Evolutionary conservation across 2,329 filamentous ascomycete species (phyloP).

Genomic region (Metarhizium robertsii): DNA sequence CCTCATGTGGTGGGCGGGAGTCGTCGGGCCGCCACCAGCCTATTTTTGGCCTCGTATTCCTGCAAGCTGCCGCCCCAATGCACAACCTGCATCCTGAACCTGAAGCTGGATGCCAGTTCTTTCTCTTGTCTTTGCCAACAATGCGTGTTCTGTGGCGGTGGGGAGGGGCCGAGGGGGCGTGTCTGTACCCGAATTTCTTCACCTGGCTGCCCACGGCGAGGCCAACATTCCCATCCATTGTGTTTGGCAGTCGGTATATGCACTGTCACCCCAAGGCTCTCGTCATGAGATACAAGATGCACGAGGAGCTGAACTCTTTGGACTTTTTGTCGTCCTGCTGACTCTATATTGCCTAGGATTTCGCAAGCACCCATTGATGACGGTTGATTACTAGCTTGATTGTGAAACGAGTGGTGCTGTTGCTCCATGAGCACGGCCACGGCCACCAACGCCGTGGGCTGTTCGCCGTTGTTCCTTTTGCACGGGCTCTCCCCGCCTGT

Average conservation of each 20-base stretch:
- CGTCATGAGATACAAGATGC: neutral
- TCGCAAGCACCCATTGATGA: too few species aligned
- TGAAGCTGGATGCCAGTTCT: slow-evolving; percentile 4
- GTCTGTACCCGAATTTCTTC: neutral
- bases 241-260: neutral
- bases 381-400: too few species aligned
- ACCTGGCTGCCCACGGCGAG: neutral
- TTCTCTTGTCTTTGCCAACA: neutral
- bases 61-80: slow-evolving; percentile 4
- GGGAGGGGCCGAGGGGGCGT: neutral
- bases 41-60: slow-evolving; percentile 10
- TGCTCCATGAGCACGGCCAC: too few species aligned
- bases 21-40: neutral
- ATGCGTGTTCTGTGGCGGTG: neutral
- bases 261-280: neutral
- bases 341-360: too few species aligned
- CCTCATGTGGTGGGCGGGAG: neutral
- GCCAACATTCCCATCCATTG: neutral
- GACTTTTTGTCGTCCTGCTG: neutral
- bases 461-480: too few species aligned
- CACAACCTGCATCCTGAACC: neutral
- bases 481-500: too few species aligned
- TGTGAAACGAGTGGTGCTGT: too few species aligned
- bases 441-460: too few species aligned
- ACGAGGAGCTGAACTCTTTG: neutral